Percentiles rank a stretch among this genome's conserved stretches.
phyloP scores from a whole-genome alignment of 2,329 filamentous ascomycete genomes.

The Parastagonospora avenae region DNA sequence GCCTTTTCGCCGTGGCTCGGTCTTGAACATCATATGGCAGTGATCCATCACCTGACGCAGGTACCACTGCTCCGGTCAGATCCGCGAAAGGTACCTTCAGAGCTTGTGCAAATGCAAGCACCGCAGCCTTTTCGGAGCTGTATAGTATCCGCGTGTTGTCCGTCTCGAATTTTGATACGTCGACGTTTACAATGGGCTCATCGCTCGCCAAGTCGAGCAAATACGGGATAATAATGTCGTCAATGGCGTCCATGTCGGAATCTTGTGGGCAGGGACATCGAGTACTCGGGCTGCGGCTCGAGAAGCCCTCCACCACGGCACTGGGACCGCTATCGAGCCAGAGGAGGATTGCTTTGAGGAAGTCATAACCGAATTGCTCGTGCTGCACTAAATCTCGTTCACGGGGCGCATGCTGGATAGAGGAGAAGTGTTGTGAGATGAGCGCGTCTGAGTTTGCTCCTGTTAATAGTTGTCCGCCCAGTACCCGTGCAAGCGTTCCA shows the following conservation, averaged over 20 bases:
- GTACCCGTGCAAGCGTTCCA: constrained; percentile 60
- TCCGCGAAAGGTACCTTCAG: constrained; percentile 60
- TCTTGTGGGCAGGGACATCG: constrained; percentile 60
- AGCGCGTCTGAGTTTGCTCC: constrained; percentile 45
- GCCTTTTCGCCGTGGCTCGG: constrained; percentile 51
- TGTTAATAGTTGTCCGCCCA: constrained; percentile 60
- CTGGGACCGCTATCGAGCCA: constrained; percentile 66
- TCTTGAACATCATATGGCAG: constrained; percentile 47
- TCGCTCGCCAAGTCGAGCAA: constrained; percentile 60
- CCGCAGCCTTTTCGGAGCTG: constrained; percentile 58
- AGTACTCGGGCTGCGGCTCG: constrained; percentile 49
- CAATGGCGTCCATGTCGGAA: constrained; percentile 59
- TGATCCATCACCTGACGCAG: constrained; percentile 21
- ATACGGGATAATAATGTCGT: constrained; percentile 64
- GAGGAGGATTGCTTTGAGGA: constrained; percentile 66
- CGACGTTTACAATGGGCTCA: constrained; percentile 59
- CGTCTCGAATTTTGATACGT: constrained; percentile 62
- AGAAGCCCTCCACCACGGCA: constrained; percentile 63
- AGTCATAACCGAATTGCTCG: constrained; percentile 67
- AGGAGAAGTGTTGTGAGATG: constrained; percentile 53
- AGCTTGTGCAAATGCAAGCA: constrained; percentile 61
- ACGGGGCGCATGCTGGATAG: constrained; percentile 53
- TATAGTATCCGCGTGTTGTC: constrained; percentile 61
- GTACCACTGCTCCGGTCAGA: constrained; percentile 49
- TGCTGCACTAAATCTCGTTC: constrained; percentile 42